phyloP scores from a whole-genome alignment of 257 asterid species.

The Anisodus tanguticus region DNA sequence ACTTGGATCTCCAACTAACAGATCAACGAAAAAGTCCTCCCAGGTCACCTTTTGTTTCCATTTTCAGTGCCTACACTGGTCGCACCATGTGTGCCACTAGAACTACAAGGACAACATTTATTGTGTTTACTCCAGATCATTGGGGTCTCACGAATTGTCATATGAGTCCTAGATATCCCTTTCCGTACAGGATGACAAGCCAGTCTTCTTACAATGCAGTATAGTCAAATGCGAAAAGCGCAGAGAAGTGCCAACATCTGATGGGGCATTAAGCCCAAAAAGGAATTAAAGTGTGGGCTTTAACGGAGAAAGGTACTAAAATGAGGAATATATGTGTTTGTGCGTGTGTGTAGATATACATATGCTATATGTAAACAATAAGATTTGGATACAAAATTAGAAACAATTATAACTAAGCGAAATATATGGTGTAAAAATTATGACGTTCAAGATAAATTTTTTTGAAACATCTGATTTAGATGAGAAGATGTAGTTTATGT shows the following conservation, averaged over 20 bases:
- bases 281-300: not conserved
- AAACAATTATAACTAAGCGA: not conserved
- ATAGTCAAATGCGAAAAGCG: not conserved
- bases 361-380: not conserved
- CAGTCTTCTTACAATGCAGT: slow-evolving; percentile 17
- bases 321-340: not conserved
- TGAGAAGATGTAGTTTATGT: not conserved
- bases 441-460: not conserved
- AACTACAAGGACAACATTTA: not conserved
- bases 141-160: not conserved
- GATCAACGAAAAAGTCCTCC: not conserved
- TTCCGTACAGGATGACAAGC: not conserved
- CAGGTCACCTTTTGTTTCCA: not conserved
- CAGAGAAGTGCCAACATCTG: not conserved
- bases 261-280: not conserved
- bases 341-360: not conserved
- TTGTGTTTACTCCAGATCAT: not conserved
- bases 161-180: not conserved
- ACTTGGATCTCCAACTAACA: not conserved
- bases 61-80: not conserved
- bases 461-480: not conserved
- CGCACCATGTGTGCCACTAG: not conserved
- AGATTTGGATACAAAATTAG: not conserved
- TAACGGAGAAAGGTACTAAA: not conserved
- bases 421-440: not conserved